phyloP scores from a whole-genome alignment of 2,329 filamentous ascomycete genomes.

The Cercospora nicotianae region DNA sequence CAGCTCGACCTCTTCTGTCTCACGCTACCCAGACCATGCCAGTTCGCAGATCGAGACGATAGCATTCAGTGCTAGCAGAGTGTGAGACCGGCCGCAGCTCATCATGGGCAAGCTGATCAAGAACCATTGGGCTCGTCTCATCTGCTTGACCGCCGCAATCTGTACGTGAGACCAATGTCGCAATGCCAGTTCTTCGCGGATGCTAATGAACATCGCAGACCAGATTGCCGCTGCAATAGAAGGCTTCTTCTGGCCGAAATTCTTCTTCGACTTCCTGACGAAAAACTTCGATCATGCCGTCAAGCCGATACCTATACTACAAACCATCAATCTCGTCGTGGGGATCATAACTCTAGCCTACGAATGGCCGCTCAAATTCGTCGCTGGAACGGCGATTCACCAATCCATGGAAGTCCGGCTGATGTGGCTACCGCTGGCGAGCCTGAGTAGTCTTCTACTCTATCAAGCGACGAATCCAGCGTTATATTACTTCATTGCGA shows the following conservation, averaged over 20 bases:
- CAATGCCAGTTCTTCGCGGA: background rate
- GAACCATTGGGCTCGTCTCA: constrained; percentile 97
- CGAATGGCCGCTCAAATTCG: constrained; percentile 81
- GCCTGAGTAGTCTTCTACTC: constrained; percentile 71
- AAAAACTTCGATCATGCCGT: constrained; percentile 84
- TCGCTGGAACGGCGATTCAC: constrained; percentile 78
- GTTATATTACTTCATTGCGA: constrained; percentile 84
- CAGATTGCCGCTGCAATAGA: constrained; percentile 82
- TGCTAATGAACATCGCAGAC: constrained; percentile 55
- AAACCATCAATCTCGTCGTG: constrained; percentile 84
- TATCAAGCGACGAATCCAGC: constrained; percentile 94
- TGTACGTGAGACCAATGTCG: constrained; percentile 54
- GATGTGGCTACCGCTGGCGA: constrained; percentile 75
- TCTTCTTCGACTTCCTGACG: constrained; percentile 96
- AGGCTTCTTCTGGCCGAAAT: constrained; percentile 96
- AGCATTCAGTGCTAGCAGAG: constrained; percentile 20
- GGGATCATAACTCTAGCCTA: constrained; percentile 76
- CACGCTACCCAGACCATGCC: constrained; percentile 21
- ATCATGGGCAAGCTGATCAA: constrained; percentile 97
- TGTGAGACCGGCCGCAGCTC: constrained; percentile 12
- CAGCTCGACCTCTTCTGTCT: constrained; percentile 5
- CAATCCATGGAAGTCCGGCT: constrained; percentile 84
- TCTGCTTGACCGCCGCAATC: constrained; percentile 78
- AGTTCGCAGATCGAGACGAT: constrained; percentile 14
- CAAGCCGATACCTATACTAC: constrained; percentile 82